A percentile compares a stretch with the other conserved stretches of the same genome.
Evolutionary conservation across 257 asterid genomes (phyloP).

Genomic region (Forsythia suspensa): DNA sequence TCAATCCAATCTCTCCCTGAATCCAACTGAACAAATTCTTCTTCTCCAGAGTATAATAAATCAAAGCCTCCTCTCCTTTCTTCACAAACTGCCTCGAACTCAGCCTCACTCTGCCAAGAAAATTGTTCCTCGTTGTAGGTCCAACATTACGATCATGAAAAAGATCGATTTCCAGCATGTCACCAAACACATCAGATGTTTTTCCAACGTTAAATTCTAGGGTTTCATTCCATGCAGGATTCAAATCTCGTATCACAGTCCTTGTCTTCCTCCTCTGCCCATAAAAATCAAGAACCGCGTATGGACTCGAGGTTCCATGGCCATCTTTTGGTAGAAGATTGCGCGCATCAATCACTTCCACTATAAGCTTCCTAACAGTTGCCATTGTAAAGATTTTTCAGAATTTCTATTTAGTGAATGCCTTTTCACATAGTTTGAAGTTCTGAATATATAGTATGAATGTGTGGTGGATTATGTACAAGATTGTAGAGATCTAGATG

Average conservation of each 20-base stretch:
- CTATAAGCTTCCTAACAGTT: conserved; percentile 56
- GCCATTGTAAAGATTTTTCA: conserved; percentile 33
- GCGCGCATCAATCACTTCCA: conserved; percentile 76
- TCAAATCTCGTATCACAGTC: conserved; percentile 64
- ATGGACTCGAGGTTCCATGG: conserved; percentile 83
- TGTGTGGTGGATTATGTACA: no score
- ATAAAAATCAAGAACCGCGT: conserved; percentile 67
- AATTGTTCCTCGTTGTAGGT: conserved; percentile 77
- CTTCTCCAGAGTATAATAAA: conserved; percentile 74
- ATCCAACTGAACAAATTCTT: conserved; percentile 64
- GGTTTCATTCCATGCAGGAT: conserved; percentile 70
- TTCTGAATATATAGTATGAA: no score
- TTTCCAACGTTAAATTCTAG: conserved; percentile 66
- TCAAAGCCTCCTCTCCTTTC: conserved; percentile 90
- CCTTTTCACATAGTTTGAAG: background rate
- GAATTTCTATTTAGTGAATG: background rate
- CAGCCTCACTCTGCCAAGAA: conserved; percentile 65
- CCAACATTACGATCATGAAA: conserved; percentile 64
- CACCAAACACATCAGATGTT: conserved; percentile 68
- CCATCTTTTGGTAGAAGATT: conserved; percentile 81
- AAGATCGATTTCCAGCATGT: conserved; percentile 66
- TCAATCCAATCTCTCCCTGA: conserved; percentile 81
- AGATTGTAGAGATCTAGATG: no score
- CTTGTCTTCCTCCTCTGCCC: conserved; percentile 81
- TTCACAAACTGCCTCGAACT: conserved; percentile 70